Evolutionary conservation across 192 early-diverging fungal species (phyloP).

Genomic region (Rhizoclosmatium sp.): DNA sequence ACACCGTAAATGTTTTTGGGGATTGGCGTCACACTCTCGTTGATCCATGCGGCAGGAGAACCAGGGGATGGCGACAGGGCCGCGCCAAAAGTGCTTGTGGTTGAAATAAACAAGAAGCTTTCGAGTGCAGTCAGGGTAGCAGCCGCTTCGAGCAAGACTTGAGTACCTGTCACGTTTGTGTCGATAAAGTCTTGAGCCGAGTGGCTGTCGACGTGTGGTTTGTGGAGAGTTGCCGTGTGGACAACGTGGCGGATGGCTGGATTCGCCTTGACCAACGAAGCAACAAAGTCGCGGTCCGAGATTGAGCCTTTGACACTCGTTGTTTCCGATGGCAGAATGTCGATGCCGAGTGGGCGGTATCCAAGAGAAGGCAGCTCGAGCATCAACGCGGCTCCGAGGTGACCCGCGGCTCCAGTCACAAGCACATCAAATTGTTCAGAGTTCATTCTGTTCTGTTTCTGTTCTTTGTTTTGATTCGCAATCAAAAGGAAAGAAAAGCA

Average conservation of each 20-base stretch:
- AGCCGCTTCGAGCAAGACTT: slow-evolving; percentile 2
- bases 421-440: neutral
- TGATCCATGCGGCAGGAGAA: slow-evolving; percentile 14
- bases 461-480: too few species aligned
- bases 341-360: slow-evolving; percentile 14
- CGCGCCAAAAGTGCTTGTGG: slow-evolving; percentile 14
- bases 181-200: slow-evolving; percentile 8
- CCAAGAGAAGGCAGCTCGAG: slow-evolving; percentile 16
- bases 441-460: neutral
- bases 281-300: neutral
- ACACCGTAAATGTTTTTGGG: slow-evolving; percentile 20
- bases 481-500: too few species aligned
- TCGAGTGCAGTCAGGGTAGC: neutral
- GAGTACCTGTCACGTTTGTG: slow-evolving; percentile 10
- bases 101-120: slow-evolving; percentile 19
- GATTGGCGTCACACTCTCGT: slow-evolving; percentile 1
- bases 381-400: slow-evolving; percentile 26
- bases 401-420: slow-evolving; percentile 14
- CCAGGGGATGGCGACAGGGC: neutral
- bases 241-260: neutral
- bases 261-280: neutral
- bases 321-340: slow-evolving; percentile 8
- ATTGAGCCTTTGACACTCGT: slow-evolving; percentile 6
- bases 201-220: slow-evolving; percentile 18
- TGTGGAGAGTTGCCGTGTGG: slow-evolving; percentile 28